Conservation (phyloP, 805 yeast genomes). For the Yarrowia porcina region DNA sequence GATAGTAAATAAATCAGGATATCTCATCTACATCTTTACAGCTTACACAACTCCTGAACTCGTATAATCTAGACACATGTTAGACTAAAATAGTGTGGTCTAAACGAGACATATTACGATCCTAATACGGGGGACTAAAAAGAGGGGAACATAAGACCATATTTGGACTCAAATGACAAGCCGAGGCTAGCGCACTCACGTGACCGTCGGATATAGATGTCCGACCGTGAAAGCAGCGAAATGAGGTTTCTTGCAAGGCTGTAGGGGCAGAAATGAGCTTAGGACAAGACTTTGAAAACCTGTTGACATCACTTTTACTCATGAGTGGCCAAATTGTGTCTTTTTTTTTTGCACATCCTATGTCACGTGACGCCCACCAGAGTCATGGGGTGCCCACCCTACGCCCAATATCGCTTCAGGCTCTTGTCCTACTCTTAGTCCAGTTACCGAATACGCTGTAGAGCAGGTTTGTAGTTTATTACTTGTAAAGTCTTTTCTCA, state of each 20-base stretch:
- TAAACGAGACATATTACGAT: neutral
- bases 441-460: neutral
- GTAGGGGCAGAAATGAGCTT: too few species aligned
- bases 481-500: too few species aligned
- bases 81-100: neutral
- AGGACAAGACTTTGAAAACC: too few species aligned
- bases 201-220: neutral
- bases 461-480: neutral
- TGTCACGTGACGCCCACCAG: neutral
- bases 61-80: constrained; percentile 8
- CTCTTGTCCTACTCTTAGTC: neutral
- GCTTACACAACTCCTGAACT: neutral
- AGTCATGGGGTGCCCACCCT: neutral
- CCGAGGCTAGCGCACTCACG: neutral
- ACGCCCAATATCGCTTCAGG: neutral
- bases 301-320: too few species aligned
- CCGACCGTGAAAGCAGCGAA: too few species aligned
- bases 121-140: neutral
- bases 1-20: neutral
- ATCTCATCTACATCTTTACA: too few species aligned
- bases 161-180: neutral
- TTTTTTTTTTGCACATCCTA: too few species aligned
- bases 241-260: too few species aligned
- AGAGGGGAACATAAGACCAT: constrained; percentile 2
- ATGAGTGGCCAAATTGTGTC: too few species aligned